These are phyloP conservation scores for Candida insectalens DNA, from an alignment of 805 yeast genomes.

Conservation along the genomic window DNA sequence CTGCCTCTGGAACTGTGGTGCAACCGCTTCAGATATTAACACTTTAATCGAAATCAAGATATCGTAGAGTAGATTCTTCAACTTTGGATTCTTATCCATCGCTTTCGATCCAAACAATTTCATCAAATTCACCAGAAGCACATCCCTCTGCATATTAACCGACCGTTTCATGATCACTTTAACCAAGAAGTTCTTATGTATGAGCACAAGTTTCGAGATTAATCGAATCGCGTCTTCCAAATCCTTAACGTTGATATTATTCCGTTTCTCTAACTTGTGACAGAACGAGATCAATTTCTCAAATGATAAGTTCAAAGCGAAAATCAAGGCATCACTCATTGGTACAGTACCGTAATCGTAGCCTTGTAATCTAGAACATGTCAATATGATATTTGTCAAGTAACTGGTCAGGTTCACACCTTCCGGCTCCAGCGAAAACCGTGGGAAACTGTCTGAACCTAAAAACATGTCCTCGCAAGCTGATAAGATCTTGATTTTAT, in stretches of 20 bases:
- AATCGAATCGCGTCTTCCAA: constrained; percentile 31
- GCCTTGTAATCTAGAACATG: constrained; percentile 29
- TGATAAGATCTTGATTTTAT: constrained; percentile 24
- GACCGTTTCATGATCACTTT: constrained; percentile 33
- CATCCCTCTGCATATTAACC: constrained; percentile 30
- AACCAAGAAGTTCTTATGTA: constrained; percentile 44
- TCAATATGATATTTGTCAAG: constrained; percentile 35
- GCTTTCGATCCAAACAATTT: constrained; percentile 34
- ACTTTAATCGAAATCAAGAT: constrained; percentile 43
- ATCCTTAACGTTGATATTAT: constrained; percentile 4
- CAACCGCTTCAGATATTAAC: constrained; percentile 20
- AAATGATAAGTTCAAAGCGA: constrained; percentile 29
- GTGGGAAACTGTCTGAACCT: constrained; percentile 31
- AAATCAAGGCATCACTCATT: constrained; percentile 29
- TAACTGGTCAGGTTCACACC: constrained; percentile 26
- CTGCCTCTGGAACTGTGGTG: constrained; percentile 9
- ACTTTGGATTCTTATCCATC: constrained; percentile 35
- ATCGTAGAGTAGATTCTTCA: constrained; percentile 51
- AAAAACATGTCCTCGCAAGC: constrained; percentile 32
- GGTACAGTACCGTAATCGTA: constrained; percentile 9
- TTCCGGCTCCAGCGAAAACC: constrained; percentile 8
- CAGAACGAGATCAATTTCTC: constrained; percentile 28
- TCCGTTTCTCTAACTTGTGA: constrained; percentile 16
- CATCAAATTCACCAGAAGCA: constrained; percentile 37
- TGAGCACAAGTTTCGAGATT: constrained; percentile 44